These are phyloP conservation scores for Malbranchea zuffiana DNA, from an alignment of 2,329 filamentous ascomycete species.

Conservation along the genomic window DNA sequence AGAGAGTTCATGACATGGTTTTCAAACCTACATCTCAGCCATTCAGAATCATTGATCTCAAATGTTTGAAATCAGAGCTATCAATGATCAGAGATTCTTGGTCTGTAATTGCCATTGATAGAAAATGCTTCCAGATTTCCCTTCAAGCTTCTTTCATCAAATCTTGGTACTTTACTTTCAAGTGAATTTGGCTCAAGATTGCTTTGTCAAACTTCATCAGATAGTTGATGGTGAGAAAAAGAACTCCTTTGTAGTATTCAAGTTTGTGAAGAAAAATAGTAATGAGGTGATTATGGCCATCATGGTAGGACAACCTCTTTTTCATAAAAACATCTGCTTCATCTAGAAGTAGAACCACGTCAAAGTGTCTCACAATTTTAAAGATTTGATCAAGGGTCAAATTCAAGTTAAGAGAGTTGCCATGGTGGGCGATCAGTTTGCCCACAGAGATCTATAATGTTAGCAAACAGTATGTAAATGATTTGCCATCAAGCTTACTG, in stretches of 20 bases:
- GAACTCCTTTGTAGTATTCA: constrained; percentile 32
- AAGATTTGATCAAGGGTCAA: constrained; percentile 18
- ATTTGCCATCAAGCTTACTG: constrained; percentile 9
- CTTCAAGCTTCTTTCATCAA: constrained; percentile 19
- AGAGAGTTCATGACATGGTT: no score
- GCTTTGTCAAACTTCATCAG: constrained; percentile 28
- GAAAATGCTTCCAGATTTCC: constrained; percentile 24
- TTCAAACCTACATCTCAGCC: constrained; percentile 1
- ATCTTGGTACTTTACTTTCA: constrained; percentile 23
- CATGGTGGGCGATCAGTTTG: constrained; percentile 15
- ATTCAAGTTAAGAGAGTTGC: constrained; percentile 18
- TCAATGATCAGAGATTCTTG: constrained; percentile 12
- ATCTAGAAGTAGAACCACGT: constrained; percentile 37
- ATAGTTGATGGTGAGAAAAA: constrained; percentile 32
- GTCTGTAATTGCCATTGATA: constrained; percentile 14
- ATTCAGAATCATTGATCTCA: constrained; percentile 3
- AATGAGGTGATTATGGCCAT: constrained; percentile 22
- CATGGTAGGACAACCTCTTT: constrained; percentile 16
- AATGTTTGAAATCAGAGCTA: not conserved
- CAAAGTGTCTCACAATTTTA: constrained; percentile 24
- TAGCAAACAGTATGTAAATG: constrained; percentile 1
- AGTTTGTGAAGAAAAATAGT: constrained; percentile 30
- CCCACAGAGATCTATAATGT: constrained; percentile 15
- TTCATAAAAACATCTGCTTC: constrained; percentile 31
- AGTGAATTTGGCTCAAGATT: constrained; percentile 26